These are phyloP conservation scores for Ochetophila trinervis DNA, from an alignment of 306 rosid species.

Conservation along the genomic window DNA sequence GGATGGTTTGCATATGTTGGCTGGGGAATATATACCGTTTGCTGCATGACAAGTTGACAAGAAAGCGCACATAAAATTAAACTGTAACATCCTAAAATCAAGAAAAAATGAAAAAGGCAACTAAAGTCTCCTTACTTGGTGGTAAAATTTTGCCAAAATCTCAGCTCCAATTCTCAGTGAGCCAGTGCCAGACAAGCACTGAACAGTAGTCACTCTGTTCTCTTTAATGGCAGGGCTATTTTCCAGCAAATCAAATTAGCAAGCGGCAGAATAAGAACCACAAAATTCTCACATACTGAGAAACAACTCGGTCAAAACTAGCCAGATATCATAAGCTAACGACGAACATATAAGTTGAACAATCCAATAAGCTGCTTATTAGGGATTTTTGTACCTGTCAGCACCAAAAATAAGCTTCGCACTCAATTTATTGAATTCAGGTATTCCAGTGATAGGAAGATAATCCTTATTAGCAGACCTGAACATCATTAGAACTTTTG, in stretches of 20 bases:
- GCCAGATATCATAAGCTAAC: no score
- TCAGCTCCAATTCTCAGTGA: constrained; percentile 92
- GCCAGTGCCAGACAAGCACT: constrained; percentile 90
- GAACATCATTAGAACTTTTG: constrained; percentile 24
- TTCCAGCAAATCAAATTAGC: constrained; percentile 12
- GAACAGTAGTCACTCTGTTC: constrained; percentile 82
- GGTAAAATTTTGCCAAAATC: constrained; percentile 81
- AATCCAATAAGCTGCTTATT: no score
- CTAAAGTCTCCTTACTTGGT: constrained; percentile 46
- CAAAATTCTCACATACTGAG: not conserved
- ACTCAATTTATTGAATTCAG: constrained; percentile 79
- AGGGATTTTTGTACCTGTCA: constrained; percentile 48
- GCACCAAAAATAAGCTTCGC: constrained; percentile 87
- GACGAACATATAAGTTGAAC: not conserved
- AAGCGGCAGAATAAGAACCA: not conserved
- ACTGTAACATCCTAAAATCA: constrained; percentile 1
- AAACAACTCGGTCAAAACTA: no score
- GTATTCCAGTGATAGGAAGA: constrained; percentile 76
- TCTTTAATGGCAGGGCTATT: constrained; percentile 79
- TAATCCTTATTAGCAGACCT: constrained; percentile 78
- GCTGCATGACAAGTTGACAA: constrained; percentile 38
- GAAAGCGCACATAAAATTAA: constrained; percentile 1
- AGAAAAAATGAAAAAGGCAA: not conserved
- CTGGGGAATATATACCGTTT: constrained; percentile 65
- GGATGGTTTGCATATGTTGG: constrained; percentile 91